These are phyloP conservation scores for Pythium brassicae DNA, from an alignment of 352 stramenopile species.

Conservation along the genomic window DNA sequence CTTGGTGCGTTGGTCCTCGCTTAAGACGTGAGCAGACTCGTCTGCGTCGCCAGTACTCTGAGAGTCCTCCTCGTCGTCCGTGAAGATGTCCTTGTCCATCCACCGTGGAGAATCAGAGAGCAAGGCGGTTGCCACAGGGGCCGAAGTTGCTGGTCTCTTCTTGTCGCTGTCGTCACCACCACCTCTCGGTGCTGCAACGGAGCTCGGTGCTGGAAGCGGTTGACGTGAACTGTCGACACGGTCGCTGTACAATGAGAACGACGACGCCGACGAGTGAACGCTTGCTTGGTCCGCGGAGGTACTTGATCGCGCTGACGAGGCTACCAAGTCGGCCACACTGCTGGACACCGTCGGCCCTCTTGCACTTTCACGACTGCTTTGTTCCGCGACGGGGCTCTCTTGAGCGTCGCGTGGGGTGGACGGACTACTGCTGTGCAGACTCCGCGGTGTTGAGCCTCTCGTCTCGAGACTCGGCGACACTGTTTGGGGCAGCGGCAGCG, in stretches of 20 bases:
- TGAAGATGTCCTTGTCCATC: slow-evolving; percentile 29
- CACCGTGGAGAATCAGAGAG: slow-evolving; percentile 21
- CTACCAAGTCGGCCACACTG: background rate
- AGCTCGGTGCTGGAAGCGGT: background rate
- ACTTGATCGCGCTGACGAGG: background rate
- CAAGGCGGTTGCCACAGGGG: background rate
- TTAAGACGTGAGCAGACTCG: background rate
- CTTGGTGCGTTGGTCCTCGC: slow-evolving; percentile 1
- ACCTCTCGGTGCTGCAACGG: background rate
- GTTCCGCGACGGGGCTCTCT: background rate
- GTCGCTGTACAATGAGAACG: slow-evolving; percentile 8
- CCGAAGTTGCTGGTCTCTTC: background rate
- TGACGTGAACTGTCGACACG: slow-evolving; percentile 2
- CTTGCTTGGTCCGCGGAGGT: slow-evolving; percentile 7
- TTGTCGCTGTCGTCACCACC: slow-evolving; percentile 1
- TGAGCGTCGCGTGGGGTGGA: slow-evolving; percentile 2
- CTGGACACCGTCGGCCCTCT: background rate
- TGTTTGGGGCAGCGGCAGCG: slow-evolving; percentile 14
- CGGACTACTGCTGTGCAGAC: background rate
- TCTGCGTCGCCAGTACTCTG: background rate
- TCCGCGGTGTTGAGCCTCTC: background rate
- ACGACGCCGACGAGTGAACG: slow-evolving; percentile 11
- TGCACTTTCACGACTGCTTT: background rate
- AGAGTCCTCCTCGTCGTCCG: slow-evolving; percentile 16
- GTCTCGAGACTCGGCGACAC: slow-evolving; percentile 5